Percentiles rank a stretch among this genome's conserved stretches.
These are phyloP conservation scores for Nemania sp. DNA, from an alignment of 2,329 filamentous ascomycete genomes.

Conservation along the genomic window DNA sequence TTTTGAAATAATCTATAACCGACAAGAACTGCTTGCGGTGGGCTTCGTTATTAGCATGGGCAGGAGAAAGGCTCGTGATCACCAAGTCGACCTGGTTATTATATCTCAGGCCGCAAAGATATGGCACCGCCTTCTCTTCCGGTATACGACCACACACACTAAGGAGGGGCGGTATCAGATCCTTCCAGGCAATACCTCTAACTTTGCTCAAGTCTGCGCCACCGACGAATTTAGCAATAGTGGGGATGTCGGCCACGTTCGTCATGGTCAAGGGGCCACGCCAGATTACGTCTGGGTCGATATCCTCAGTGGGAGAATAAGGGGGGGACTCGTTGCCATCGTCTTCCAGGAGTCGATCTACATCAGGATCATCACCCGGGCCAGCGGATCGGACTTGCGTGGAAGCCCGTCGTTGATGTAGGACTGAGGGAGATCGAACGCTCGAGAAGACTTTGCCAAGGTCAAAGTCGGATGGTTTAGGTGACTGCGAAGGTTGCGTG, in stretches of 20 bases:
- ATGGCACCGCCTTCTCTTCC: slow-evolving; percentile 82
- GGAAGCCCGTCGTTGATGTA: slow-evolving; percentile 54
- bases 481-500: slow-evolving; percentile 54
- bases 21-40: slow-evolving; percentile 69
- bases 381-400: slow-evolving; percentile 54
- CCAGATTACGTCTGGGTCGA: slow-evolving; percentile 77
- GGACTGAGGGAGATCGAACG: slow-evolving; percentile 72
- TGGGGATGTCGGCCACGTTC: slow-evolving; percentile 73
- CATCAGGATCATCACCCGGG: slow-evolving; percentile 79
- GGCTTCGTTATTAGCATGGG: slow-evolving; percentile 58
- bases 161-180: slow-evolving; percentile 72
- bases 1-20: slow-evolving; percentile 86
- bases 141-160: slow-evolving; percentile 80
- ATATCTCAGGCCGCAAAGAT: slow-evolving; percentile 84
- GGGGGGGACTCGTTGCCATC: slow-evolving; percentile 78
- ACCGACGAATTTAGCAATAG: slow-evolving; percentile 80
- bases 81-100: slow-evolving; percentile 82
- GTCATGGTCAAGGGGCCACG: slow-evolving; percentile 77
- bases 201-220: slow-evolving; percentile 74
- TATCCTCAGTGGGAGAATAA: slow-evolving; percentile 79
- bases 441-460: slow-evolving; percentile 85
- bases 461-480: slow-evolving; percentile 69
- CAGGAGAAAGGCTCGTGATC: slow-evolving; percentile 71
- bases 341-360: slow-evolving; percentile 86
- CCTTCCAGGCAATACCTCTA: slow-evolving; percentile 65